phyloP scores from a whole-genome alignment of 73 alveolate genomes.

The Stentor coeruleus region DNA sequence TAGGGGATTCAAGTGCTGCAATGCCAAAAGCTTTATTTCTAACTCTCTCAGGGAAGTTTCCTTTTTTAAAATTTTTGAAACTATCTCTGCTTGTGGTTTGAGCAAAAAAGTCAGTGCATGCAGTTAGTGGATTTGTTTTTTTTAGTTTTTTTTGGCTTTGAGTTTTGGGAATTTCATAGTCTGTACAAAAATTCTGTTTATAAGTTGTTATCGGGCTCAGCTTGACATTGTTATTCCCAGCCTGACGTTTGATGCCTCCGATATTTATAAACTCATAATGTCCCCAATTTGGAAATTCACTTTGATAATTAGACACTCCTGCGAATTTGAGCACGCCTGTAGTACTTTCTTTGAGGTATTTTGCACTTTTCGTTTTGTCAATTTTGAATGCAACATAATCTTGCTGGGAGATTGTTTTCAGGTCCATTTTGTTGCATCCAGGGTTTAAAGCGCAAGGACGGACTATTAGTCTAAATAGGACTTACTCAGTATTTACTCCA shows the following conservation, averaged over 20 bases:
- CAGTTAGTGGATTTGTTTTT: background rate
- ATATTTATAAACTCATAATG: background rate
- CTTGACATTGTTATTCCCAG: background rate
- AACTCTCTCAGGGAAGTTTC: background rate
- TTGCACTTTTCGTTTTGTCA: background rate
- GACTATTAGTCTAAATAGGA: background rate
- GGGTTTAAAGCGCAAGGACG: background rate
- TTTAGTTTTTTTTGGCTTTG: background rate
- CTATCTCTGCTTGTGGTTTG: background rate
- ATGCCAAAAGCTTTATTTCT: background rate
- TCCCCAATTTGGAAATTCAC: conserved; percentile 23
- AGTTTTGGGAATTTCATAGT: background rate
- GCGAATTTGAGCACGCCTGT: background rate
- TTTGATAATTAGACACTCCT: background rate
- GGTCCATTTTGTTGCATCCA: background rate
- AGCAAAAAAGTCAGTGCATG: background rate
- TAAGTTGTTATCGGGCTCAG: background rate
- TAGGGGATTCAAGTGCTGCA: background rate
- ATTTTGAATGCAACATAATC: background rate
- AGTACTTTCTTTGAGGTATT: background rate
- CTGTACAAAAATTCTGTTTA: background rate
- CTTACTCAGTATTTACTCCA: background rate
- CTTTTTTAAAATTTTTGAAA: background rate
- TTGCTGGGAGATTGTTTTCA: conserved; percentile 4
- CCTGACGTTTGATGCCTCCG: background rate